Evolutionary conservation across 352 stramenopile genomes (phyloP), one percentile per base, ranked within the genome.

Genomic region (Blastocystis hominis): DNA sequence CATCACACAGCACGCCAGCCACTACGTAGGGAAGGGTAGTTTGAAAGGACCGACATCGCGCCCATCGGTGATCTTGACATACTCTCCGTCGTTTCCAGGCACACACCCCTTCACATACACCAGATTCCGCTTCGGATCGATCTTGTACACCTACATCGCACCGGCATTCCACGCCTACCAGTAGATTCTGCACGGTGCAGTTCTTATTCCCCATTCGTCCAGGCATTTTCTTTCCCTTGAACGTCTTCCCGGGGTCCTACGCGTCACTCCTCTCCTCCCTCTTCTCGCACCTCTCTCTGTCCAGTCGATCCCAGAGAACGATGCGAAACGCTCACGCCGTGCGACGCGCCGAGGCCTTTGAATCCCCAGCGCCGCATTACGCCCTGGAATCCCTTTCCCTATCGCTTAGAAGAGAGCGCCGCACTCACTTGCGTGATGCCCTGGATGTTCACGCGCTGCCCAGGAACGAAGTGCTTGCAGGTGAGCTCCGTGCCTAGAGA

Each of bases 141-240:
- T 92, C 91, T 95, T 95, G 78, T 93, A 91, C 68, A 95, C 91
- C 92, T 92, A 94, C 84, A 89, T 66, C 75, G 30, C 40, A 66
- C 30, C 24, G 64, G 17, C 53, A 4, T 34, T 91, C 75, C 77
- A 90, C 91, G 9, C 88, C 40, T n/a, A 93, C 89, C 36, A 69
- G 59, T 2, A 98, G 91, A 90, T 98, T 98, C 91, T 98, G 95
- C 47, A 95, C 93, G 36, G 96, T 98, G 17, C 54, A 55, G 13
- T 90, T 89, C 56, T 95, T 93, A 61, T 91, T 92, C 77, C 97
- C 97, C 94, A 98, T 98, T 20, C 94, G 93, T 9, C 96, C 97
- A 46, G 97, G 93, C 97, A 99, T 99, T 91, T 99, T 99, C 92
- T 99, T 99, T 55, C 96, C 96, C 91, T 99, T 99, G 89, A 97